phyloP scores from a whole-genome alignment of 805 yeast genomes.

The Yarrowia phangngaensis region DNA sequence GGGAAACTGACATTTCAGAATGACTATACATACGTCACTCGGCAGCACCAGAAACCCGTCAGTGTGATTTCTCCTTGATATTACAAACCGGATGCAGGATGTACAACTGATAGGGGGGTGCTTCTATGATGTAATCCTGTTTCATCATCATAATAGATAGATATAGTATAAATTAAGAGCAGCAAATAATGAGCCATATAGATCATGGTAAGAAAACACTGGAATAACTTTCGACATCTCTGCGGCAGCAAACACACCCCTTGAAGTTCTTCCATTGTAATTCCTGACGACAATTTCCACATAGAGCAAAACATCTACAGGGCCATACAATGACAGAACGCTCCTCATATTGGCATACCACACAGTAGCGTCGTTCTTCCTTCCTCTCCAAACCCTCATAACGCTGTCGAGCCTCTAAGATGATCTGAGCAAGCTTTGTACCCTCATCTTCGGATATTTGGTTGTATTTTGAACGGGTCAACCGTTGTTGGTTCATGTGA shows the following conservation, averaged over 20 bases:
- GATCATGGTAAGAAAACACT: slow-evolving; percentile 54
- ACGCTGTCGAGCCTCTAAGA: slow-evolving; percentile 17
- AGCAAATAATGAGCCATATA: slow-evolving; percentile 11
- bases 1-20: too few species aligned
- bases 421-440: slow-evolving; percentile 10
- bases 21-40: too few species aligned
- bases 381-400: slow-evolving; percentile 18
- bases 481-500: slow-evolving; percentile 21
- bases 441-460: slow-evolving; percentile 6
- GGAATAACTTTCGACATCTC: slow-evolving; percentile 64
- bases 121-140: too few species aligned
- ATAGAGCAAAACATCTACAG: slow-evolving; percentile 81
- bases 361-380: slow-evolving; percentile 47
- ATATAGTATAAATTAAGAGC: too few species aligned
- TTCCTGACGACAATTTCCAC: slow-evolving; percentile 76
- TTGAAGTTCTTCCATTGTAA: slow-evolving; percentile 67
- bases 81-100: too few species aligned
- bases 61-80: too few species aligned
- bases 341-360: slow-evolving; percentile 70
- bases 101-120: too few species aligned
- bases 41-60: too few species aligned
- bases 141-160: too few species aligned
- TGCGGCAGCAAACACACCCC: slow-evolving; percentile 82
- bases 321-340: slow-evolving; percentile 89
- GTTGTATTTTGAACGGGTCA: slow-evolving; percentile 11